These are phyloP conservation scores for Stephania japonica DNA, from an alignment of 164 flowering plant genomes.

Conservation along the genomic window DNA sequence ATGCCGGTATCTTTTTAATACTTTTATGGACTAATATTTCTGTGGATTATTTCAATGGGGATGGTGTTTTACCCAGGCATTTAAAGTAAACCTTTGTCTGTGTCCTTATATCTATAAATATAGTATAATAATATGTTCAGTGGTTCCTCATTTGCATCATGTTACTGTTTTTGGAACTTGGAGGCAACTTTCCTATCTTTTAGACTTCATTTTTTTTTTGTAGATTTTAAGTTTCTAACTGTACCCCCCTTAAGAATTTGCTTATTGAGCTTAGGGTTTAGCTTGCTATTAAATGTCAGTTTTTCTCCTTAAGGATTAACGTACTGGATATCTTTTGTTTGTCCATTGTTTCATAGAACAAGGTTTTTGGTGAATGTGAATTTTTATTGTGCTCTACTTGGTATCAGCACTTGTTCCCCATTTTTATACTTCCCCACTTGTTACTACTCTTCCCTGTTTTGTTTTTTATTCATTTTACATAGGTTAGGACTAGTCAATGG, in stretches of 20 bases:
- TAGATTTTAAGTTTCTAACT: background rate
- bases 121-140: background rate
- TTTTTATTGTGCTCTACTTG: background rate
- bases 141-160: background rate
- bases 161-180: background rate
- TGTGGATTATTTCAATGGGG: background rate
- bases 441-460: too few relatives aligned
- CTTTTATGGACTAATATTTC: background rate
- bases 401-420: background rate
- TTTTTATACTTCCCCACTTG: too few relatives aligned
- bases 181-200: background rate
- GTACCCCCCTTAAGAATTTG: background rate
- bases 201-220: background rate
- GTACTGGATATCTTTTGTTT: background rate
- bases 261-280: background rate
- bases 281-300: background rate
- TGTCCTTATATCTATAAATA: background rate
- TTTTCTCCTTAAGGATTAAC: background rate
- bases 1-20: slow-evolving; percentile 5
- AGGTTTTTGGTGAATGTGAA: background rate
- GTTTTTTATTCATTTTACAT: too few relatives aligned
- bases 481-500: too few relatives aligned
- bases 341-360: too few relatives aligned
- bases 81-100: background rate
- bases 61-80: background rate